Percentiles rank a stretch among this genome's conserved stretches.
Conservation (phyloP, 805 yeast genomes). For the Yamadazyma endophytica region DNA sequence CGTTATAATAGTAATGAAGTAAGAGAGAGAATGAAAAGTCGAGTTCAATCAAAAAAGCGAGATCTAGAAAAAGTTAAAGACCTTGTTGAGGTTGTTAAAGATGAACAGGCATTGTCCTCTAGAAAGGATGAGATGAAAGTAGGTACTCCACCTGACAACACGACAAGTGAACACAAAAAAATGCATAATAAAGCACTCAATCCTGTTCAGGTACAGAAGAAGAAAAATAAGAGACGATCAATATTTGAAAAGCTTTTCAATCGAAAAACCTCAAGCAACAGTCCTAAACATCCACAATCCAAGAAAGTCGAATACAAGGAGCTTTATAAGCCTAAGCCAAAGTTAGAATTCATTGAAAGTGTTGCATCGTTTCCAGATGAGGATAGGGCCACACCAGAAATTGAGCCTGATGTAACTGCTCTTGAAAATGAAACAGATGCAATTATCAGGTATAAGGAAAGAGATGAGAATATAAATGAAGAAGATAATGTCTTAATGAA, state of each 20-base stretch:
- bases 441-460: no score
- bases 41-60: neutral
- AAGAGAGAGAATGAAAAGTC: slow-evolving; percentile 10
- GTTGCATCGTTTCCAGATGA: no score
- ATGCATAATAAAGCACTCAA: no score
- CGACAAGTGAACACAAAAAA: neutral
- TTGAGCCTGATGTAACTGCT: slow-evolving; percentile 6
- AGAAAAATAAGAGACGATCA: slow-evolving; percentile 7
- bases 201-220: no score
- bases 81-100: neutral
- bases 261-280: neutral
- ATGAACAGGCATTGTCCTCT: neutral
- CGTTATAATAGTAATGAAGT: slow-evolving; percentile 7
- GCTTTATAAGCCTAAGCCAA: slow-evolving; percentile 11
- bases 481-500: no score
- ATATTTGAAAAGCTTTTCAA: slow-evolving; percentile 9
- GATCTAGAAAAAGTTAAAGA: neutral
- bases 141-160: neutral
- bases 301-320: slow-evolving; percentile 10
- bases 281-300: no score
- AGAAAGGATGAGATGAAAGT: neutral
- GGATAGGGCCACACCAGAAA: neutral
- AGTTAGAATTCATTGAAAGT: no score
- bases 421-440: slow-evolving; percentile 2
- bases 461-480: no score